These are phyloP conservation scores for Taphrina wiesneri DNA, from an alignment of 1,139 yeast genomes.

Conservation along the genomic window DNA sequence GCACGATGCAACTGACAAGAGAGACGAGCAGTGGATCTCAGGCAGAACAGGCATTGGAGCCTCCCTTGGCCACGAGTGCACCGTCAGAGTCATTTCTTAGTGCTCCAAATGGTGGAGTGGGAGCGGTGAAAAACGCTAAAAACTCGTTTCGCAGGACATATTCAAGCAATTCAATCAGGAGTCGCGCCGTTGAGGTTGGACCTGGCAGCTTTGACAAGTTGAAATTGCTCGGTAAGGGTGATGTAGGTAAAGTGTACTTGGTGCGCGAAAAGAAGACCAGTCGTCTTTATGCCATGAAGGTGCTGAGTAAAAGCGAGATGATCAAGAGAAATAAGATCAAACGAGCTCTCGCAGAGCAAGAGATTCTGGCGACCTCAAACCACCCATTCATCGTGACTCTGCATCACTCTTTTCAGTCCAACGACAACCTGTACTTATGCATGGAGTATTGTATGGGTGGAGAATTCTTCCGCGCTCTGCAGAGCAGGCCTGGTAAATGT, in stretches of 20 bases:
- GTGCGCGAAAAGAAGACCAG: constrained; percentile 78
- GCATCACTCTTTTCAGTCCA: constrained; percentile 94
- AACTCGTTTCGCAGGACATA: constrained; percentile 54
- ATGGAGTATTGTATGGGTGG: constrained; percentile 99
- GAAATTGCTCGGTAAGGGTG: constrained; percentile 89
- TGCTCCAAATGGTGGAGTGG: not conserved
- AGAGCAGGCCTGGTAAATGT: constrained; percentile 83
- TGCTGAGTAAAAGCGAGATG: constrained; percentile 87
- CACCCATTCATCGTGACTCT: constrained; percentile 97
- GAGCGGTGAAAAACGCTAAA: constrained; percentile 6
- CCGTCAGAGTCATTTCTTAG: constrained; percentile 1
- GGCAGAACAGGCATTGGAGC: not conserved
- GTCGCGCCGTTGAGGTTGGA: constrained; percentile 75
- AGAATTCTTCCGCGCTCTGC: constrained; percentile 93
- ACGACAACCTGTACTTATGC: constrained; percentile 87
- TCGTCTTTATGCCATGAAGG: constrained; percentile 87
- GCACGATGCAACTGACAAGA: not conserved
- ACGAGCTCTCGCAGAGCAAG: constrained; percentile 94
- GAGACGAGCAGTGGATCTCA: not conserved
- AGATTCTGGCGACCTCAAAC: constrained; percentile 88
- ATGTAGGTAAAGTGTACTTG: constrained; percentile 92
- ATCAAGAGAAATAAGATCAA: constrained; percentile 90
- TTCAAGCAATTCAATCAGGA: constrained; percentile 68
- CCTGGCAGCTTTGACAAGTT: constrained; percentile 88
- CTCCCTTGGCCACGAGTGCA: constrained; percentile 14